Conservation (phyloP, 1,139 yeast species). For the Debaryomyces robertsiae region DNA sequence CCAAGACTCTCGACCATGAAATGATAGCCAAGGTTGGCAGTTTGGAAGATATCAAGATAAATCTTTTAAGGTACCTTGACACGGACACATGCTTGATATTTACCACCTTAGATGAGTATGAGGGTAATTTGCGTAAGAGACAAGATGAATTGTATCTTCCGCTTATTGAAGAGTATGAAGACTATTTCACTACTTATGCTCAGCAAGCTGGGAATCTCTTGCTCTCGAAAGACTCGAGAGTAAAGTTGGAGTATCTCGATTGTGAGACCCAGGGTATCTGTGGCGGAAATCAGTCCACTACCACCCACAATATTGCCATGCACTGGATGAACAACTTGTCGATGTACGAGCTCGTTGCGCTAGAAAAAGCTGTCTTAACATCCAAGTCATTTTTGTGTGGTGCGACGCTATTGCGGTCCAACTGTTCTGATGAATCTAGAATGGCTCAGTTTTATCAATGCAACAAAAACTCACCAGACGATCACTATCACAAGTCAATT, state of each 20-base stretch:
- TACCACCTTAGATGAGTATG: conserved; percentile 80
- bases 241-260: conserved; percentile 62
- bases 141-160: conserved; percentile 82
- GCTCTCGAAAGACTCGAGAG: conserved; percentile 25
- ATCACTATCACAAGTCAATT: conserved; percentile 43
- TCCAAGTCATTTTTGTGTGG: conserved; percentile 88
- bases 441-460: conserved; percentile 36
- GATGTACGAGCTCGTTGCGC: conserved; percentile 78
- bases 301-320: conserved; percentile 62
- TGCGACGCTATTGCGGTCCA: conserved; percentile 44
- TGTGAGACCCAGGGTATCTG: conserved; percentile 78
- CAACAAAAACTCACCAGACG: conserved; percentile 29
- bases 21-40: conserved; percentile 61
- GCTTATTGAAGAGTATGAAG: conserved; percentile 66
- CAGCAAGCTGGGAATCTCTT: conserved; percentile 29
- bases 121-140: conserved; percentile 72
- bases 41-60: conserved; percentile 53
- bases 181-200: conserved; percentile 53
- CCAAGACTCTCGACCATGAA: conserved; percentile 39
- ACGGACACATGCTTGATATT: conserved; percentile 91
- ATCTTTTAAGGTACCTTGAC: conserved; percentile 78
- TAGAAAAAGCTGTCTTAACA: conserved; percentile 83
- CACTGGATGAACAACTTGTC: conserved; percentile 67
- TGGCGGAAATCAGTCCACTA: conserved; percentile 71
- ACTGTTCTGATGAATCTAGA: conserved; percentile 26